Percentiles rank a stretch among this genome's conserved stretches.
These are phyloP conservation scores for Carex scoparia DNA, from an alignment of 176 grass and related monocot genomes.

Conservation along the genomic window DNA sequence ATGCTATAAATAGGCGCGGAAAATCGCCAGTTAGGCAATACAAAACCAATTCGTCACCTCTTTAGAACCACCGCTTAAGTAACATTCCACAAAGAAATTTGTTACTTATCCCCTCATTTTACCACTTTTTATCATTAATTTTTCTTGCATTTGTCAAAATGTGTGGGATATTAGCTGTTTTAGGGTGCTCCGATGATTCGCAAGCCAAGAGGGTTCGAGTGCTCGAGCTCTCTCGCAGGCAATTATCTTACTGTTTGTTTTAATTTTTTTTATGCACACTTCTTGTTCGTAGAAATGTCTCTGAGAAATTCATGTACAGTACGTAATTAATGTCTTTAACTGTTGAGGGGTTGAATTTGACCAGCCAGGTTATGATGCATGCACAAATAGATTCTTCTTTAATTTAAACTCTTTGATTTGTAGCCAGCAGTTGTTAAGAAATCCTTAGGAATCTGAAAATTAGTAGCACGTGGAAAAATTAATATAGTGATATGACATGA, in stretches of 20 bases:
- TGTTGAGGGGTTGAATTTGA: not conserved
- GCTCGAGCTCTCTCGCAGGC: constrained; percentile 84
- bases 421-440: not conserved
- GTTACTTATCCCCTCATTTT: not conserved
- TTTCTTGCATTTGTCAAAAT: constrained; percentile 29
- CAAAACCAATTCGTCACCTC: not conserved
- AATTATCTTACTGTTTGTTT: constrained; percentile 20
- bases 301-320: not conserved
- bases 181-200: constrained; percentile 67
- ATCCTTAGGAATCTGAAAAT: not conserved
- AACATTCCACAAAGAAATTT: not conserved
- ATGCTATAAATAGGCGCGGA: constrained; percentile 42
- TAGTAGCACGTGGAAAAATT: not conserved
- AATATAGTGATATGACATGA: not conserved
- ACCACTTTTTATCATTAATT: not conserved
- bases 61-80: not conserved
- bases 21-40: constrained; percentile 15
- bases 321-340: not conserved
- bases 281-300: constrained; percentile 15
- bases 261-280: not conserved
- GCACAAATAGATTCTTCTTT: not conserved
- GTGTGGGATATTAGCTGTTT: constrained; percentile 77
- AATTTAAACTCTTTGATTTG: not conserved
- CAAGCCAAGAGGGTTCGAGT: constrained; percentile 72
- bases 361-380: not conserved